Evolutionary conservation across 225 moss, liverwort and hornwort species (phyloP).

Genomic region (Straminergon stramineum): DNA sequence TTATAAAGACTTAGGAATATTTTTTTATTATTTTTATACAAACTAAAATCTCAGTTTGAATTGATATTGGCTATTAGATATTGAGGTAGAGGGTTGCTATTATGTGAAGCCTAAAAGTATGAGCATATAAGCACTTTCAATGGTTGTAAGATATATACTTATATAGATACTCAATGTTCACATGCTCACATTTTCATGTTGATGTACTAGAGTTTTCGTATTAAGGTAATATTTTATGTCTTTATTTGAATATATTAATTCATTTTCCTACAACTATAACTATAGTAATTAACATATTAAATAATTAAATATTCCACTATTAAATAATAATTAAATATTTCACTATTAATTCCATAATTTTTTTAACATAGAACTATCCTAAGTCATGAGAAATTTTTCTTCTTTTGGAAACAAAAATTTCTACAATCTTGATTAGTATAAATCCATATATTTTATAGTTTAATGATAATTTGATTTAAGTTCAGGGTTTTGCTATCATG

Average conservation of each 20-base stretch:
- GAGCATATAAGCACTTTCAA: too few relatives aligned
- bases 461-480: not conserved
- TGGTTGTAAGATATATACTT: too few relatives aligned
- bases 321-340: too few relatives aligned
- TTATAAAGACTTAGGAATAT: not conserved
- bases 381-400: not conserved
- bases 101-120: too few relatives aligned
- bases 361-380: not conserved
- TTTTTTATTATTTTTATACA: not conserved
- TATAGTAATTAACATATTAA: not conserved
- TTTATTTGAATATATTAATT: not conserved
- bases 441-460: not conserved
- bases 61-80: not conserved
- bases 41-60: not conserved
- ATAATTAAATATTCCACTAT: not conserved
- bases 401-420: not conserved
- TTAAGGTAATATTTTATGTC: not conserved
- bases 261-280: not conserved
- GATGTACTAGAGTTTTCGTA: not conserved
- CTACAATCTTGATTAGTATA: not conserved
- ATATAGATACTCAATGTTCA: too few relatives aligned
- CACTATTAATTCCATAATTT: not conserved
- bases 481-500: not conserved
- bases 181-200: too few relatives aligned
- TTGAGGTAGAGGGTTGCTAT: too few relatives aligned